These are phyloP conservation scores for Flaveria sonorensis DNA, from an alignment of 129 eudicot genomes.

Conservation along the genomic window DNA sequence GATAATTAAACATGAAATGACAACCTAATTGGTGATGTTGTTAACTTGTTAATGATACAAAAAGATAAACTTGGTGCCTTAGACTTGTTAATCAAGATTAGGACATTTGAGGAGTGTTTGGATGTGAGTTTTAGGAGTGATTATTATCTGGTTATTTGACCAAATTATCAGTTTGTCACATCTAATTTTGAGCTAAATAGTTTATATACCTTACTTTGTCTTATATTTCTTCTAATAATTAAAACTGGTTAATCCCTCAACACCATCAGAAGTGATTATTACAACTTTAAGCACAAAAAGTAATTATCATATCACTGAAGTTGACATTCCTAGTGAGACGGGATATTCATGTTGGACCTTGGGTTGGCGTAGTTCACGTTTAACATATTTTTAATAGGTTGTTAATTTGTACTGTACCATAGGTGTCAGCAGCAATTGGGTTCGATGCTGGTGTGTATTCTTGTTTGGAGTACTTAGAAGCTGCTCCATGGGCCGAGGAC, in stretches of 20 bases:
- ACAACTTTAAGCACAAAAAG: neutral
- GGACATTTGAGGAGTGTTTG: neutral
- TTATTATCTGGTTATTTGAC: neutral
- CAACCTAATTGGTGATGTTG: neutral
- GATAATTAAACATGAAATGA: neutral
- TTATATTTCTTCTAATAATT: neutral
- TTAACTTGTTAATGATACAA: neutral
- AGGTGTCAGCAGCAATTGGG: conserved; percentile 88
- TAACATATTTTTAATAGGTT: neutral
- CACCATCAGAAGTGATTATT: neutral
- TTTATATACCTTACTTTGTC: neutral
- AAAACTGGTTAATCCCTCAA: neutral
- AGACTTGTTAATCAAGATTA: neutral
- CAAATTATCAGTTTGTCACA: neutral
- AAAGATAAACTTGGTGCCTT: conserved; percentile 2
- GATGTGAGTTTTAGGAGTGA: neutral
- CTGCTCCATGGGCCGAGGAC: conserved; percentile 98
- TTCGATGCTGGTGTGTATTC: conserved; percentile 92
- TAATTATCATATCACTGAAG: too few species aligned
- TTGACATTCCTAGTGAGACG: too few species aligned
- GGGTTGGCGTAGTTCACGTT: too few species aligned
- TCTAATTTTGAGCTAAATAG: neutral
- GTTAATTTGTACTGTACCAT: conserved; percentile 21
- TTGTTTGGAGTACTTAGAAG: conserved; percentile 94
- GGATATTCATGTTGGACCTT: too few species aligned